Percentiles rank a stretch among this genome's conserved stretches.
Conservation (phyloP, 352 stramenopile genomes). For the Globisporangium perplexum region DNA sequence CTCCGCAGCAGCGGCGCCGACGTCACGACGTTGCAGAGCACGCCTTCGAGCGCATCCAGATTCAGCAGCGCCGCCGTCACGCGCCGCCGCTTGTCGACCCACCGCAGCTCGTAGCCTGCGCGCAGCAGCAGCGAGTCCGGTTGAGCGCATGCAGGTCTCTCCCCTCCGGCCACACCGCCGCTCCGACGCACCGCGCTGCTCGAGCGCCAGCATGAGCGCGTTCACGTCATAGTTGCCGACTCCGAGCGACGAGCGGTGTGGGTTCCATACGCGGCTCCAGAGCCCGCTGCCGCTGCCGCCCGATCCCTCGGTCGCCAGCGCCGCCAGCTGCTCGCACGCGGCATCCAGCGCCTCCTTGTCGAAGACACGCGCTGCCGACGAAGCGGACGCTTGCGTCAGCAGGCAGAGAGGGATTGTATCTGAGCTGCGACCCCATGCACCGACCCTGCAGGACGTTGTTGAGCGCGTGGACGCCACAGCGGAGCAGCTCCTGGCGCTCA, state of each 20-base stretch:
- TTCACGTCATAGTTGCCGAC: slow-evolving; percentile 84
- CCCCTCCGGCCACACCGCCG: too few species aligned
- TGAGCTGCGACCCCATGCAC: slow-evolving; percentile 23
- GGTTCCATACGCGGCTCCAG: slow-evolving; percentile 45
- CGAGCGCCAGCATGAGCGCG: slow-evolving; percentile 53
- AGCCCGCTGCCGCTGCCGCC: slow-evolving; percentile 5
- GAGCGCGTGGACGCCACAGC: slow-evolving; percentile 74
- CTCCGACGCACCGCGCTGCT: slow-evolving; percentile 43
- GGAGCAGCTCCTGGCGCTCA: slow-evolving; percentile 64
- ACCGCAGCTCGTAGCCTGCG: slow-evolving; percentile 59
- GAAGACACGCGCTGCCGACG: slow-evolving; percentile 33
- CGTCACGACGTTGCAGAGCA: slow-evolving; percentile 69
- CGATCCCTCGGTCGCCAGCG: slow-evolving; percentile 6
- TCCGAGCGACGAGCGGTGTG: slow-evolving; percentile 53
- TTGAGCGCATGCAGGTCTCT: too few species aligned
- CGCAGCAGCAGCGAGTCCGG: background rate
- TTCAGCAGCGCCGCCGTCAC: slow-evolving; percentile 36
- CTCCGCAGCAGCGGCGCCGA: slow-evolving; percentile 30
- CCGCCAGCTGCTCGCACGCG: slow-evolving; percentile 32
- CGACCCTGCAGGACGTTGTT: slow-evolving; percentile 82
- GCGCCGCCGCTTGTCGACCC: slow-evolving; percentile 57
- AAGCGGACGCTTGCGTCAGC: background rate
- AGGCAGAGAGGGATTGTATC: too few species aligned
- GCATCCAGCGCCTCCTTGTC: slow-evolving; percentile 40
- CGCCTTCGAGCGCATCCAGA: slow-evolving; percentile 37